Evolutionary conservation across 1,139 yeast species (phyloP).

Genomic region (Debaryomycetaceae sp.): DNA sequence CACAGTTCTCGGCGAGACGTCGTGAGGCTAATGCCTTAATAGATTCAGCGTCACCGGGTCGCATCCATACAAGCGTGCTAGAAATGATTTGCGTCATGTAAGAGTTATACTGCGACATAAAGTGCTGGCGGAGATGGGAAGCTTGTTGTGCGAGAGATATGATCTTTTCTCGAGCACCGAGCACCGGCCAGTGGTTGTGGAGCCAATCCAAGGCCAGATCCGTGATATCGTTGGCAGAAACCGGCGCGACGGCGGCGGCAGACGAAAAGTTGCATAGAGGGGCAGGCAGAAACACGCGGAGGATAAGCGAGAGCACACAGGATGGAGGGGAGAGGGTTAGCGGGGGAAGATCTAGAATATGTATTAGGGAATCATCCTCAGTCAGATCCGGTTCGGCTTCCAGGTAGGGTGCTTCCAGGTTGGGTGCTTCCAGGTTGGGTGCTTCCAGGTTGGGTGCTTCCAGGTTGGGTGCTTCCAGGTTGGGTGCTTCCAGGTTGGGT

Average conservation of each 20-base stretch:
- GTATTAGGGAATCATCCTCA: constrained; percentile 28
- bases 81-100: constrained; percentile 64
- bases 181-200: constrained; percentile 19
- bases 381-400: constrained; percentile 7
- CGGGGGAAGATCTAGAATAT: constrained; percentile 58
- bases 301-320: constrained; percentile 30
- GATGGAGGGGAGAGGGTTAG: constrained; percentile 38
- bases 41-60: constrained; percentile 21
- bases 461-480: too few relatives aligned
- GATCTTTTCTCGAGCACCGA: constrained; percentile 13
- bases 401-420: too few relatives aligned
- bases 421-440: too few relatives aligned
- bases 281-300: constrained; percentile 42
- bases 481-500: too few relatives aligned
- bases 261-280: constrained; percentile 47
- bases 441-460: too few relatives aligned
- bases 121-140: constrained; percentile 15
- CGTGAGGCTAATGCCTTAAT: constrained; percentile 48
- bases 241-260: constrained; percentile 1
- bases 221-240: not conserved
- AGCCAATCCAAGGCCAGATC: constrained; percentile 32
- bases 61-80: constrained; percentile 42
- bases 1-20: constrained; percentile 73
- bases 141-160: constrained; percentile 14
- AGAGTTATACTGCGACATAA: constrained; percentile 20